Conservation (phyloP, 2,329 filamentous ascomycete genomes). For the Stachybotrys chartarum region DNA sequence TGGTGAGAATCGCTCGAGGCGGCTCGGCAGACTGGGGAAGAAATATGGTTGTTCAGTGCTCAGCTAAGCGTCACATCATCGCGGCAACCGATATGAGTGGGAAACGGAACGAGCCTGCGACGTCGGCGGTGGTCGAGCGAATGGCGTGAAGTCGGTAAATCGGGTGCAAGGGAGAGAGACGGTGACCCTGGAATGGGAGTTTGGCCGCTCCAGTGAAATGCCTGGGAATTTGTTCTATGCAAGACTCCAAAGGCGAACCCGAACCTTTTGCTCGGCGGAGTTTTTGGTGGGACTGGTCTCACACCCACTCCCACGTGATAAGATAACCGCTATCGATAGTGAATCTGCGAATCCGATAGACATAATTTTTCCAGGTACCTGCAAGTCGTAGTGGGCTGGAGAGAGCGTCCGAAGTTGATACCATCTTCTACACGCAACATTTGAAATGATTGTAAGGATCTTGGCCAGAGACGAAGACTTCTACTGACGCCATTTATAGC, state of each 20-base stretch:
- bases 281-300: conserved; percentile 28
- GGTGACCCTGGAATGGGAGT: background rate
- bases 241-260: conserved; percentile 2
- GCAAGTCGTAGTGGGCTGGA: background rate
- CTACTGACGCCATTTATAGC: conserved; percentile 18
- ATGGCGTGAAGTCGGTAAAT: background rate
- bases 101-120: conserved; percentile 5
- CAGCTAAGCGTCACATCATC: conserved; percentile 30
- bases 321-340: conserved; percentile 21
- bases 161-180: background rate
- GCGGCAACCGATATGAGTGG: conserved; percentile 19
- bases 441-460: conserved; percentile 26
- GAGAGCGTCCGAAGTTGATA: background rate
- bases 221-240: conserved; percentile 11
- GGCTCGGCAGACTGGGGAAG: conserved; percentile 17
- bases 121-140: background rate
- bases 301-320: conserved; percentile 31
- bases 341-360: background rate
- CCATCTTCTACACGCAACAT: conserved; percentile 1
- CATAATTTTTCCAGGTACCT: too few relatives aligned
- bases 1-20: conserved; percentile 8
- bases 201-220: background rate
- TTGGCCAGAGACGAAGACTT: background rate
- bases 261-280: conserved; percentile 14
- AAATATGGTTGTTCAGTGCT: conserved; percentile 11